Evolutionary conservation across 2,329 filamentous ascomycete genomes (phyloP).

Genomic region (Didymella pinodella): DNA sequence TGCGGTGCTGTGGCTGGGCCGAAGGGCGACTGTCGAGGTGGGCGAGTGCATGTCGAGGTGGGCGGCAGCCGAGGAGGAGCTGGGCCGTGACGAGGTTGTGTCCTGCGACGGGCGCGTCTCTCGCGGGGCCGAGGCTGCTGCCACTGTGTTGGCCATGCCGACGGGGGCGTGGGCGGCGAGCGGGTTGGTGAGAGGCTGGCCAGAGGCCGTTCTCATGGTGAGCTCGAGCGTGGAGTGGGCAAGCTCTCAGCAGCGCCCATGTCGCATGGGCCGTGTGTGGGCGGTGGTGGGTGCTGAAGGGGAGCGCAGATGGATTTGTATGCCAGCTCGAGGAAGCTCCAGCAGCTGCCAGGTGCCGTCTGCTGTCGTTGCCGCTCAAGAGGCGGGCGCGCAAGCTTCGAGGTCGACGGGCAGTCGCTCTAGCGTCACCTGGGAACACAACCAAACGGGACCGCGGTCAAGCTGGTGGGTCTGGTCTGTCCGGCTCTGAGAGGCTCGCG

Average conservation of each 20-base stretch:
- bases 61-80: slow-evolving; percentile 36
- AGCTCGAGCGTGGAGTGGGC: slow-evolving; percentile 33
- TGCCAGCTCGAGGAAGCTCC: background rate
- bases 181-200: slow-evolving; percentile 21
- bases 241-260: slow-evolving; percentile 42
- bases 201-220: slow-evolving; percentile 41
- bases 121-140: slow-evolving; percentile 23
- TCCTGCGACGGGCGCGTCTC: slow-evolving; percentile 25
- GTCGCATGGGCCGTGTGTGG: slow-evolving; percentile 30
- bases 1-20: slow-evolving; percentile 61
- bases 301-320: slow-evolving; percentile 1
- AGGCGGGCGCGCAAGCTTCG: slow-evolving; percentile 12
- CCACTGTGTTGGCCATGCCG: slow-evolving; percentile 30
- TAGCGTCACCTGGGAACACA: background rate
- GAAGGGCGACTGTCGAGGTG: slow-evolving; percentile 56
- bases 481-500: background rate
- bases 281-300: slow-evolving; percentile 8
- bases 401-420: slow-evolving; percentile 6
- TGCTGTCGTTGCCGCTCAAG: slow-evolving; percentile 10
- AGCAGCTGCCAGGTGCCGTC: background rate
- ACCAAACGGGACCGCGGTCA: slow-evolving; percentile 9
- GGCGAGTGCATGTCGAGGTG: slow-evolving; percentile 34
- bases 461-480: background rate
- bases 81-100: slow-evolving; percentile 35
- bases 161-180: slow-evolving; percentile 38